Conservation (phyloP, 1,284 basidiomycete species). For the Coniferiporia weirii region DNA sequence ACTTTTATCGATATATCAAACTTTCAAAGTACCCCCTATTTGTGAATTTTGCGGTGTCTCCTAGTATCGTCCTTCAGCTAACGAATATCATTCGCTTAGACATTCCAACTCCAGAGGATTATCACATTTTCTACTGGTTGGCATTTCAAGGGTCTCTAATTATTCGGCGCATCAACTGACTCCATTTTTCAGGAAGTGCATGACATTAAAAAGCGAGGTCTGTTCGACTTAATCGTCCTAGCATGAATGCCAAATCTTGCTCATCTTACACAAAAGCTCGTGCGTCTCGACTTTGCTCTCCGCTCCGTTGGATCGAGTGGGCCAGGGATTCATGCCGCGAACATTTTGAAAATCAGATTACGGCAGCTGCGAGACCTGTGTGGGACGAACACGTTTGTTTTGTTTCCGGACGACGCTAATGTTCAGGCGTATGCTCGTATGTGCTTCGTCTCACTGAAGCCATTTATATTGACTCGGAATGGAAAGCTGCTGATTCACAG, state of each 20-base stretch:
- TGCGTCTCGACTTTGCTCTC: slow-evolving; percentile 8
- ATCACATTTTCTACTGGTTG: background rate
- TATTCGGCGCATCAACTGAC: too few species aligned
- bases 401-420: background rate
- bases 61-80: too few species aligned
- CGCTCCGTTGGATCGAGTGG: slow-evolving; percentile 7
- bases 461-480: background rate
- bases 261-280: background rate
- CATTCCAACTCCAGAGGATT: background rate
- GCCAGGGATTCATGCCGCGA: slow-evolving; percentile 1
- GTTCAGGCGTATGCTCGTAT: background rate
- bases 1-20: too few species aligned
- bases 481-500: background rate
- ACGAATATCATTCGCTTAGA: too few species aligned
- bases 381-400: slow-evolving; percentile 1
- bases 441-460: background rate
- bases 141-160: background rate
- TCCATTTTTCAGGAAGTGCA: background rate
- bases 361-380: background rate
- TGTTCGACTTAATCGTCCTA: background rate
- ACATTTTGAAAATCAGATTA: background rate
- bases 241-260: too few species aligned
- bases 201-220: background rate
- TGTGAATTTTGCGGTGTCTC: too few species aligned
- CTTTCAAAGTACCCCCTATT: too few species aligned